Evolutionary conservation across 257 asterid genomes (phyloP), one percentile per base, ranked within the genome.

Genomic region (Solanum etuberosum): DNA sequence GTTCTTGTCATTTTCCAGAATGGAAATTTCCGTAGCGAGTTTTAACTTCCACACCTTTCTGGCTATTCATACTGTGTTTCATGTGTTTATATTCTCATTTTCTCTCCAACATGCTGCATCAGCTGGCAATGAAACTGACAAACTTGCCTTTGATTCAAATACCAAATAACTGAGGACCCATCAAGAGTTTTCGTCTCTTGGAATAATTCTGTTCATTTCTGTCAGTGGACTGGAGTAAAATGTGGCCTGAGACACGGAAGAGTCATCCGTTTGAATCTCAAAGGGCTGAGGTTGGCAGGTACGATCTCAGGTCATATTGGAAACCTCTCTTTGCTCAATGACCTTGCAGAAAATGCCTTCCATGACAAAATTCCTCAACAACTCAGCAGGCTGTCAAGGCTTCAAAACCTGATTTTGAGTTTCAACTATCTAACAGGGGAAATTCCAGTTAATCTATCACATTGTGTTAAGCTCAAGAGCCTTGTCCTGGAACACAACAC

Each of bases 101-200:
- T 88, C 78, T 87, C 88, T 88, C 42, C 67, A 14, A 35, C 68
- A 65, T 89, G 88, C 85, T 81, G 88, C 93, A 63, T 42, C 48
- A 11, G 14, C 14, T 10, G 48, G 86, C 32, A 90, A 90, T 23
- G 92, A 90, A 76, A 76, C 90, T 7, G 93, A 91, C 71, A 74
- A 83, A 81, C 89, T 83, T 48, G 88, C 94, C 40, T 83, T 93
- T 87, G 88, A n/a, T 90, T 93, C 91, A 93, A 91, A 84, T 89
- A 91, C 70, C 73, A 61, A 80, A 90, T 92, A 84, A 88, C 57
- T 27, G 90, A 87, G 43, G 94, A 93, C 40, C 95, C 93, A 29
- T 85, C 40, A 16, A 86, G 89, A 63, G 86, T 88, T 70, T 38
- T 91, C 20, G 86, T 9, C 86, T 89, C 89, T 25, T 93, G 92